Evolutionary conservation across 2,329 filamentous ascomycete genomes (phyloP).

Genomic region (Aureobasidium pullulans): DNA sequence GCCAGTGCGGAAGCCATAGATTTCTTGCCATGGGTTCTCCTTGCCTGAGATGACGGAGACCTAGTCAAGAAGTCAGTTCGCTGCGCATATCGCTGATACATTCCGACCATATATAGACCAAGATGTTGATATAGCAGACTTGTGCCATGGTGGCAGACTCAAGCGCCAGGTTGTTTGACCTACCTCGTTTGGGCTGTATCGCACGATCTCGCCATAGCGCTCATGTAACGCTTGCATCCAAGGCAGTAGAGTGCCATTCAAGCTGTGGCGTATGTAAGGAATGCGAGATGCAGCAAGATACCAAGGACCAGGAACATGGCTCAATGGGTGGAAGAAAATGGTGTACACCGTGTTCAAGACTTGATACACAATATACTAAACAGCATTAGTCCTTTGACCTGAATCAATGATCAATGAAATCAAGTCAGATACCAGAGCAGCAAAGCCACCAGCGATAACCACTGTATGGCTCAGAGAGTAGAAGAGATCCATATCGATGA

Average conservation of each 20-base stretch:
- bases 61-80: not conserved
- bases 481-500: not conserved
- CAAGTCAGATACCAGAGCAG: not conserved
- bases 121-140: too few relatives aligned
- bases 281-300: slow-evolving; percentile 26
- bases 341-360: slow-evolving; percentile 25
- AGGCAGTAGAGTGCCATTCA: slow-evolving; percentile 20
- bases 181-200: slow-evolving; percentile 33
- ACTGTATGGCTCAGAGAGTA: not conserved
- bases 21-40: slow-evolving; percentile 37
- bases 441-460: slow-evolving; percentile 10
- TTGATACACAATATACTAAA: slow-evolving; percentile 12
- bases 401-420: not conserved
- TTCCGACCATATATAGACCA: too few relatives aligned
- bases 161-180: not conserved
- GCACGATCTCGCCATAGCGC: slow-evolving; percentile 36
- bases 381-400: not conserved
- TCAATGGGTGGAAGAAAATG: slow-evolving; percentile 34
- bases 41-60: slow-evolving; percentile 35
- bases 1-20: slow-evolving; percentile 34
- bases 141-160: not conserved
- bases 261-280: slow-evolving; percentile 25
- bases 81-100: not conserved
- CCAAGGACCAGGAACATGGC: slow-evolving; percentile 33
- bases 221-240: slow-evolving; percentile 27